Evolutionary conservation across 1,284 basidiomycete genomes (phyloP).

Genomic region (Rhodotorula glutinis): DNA sequence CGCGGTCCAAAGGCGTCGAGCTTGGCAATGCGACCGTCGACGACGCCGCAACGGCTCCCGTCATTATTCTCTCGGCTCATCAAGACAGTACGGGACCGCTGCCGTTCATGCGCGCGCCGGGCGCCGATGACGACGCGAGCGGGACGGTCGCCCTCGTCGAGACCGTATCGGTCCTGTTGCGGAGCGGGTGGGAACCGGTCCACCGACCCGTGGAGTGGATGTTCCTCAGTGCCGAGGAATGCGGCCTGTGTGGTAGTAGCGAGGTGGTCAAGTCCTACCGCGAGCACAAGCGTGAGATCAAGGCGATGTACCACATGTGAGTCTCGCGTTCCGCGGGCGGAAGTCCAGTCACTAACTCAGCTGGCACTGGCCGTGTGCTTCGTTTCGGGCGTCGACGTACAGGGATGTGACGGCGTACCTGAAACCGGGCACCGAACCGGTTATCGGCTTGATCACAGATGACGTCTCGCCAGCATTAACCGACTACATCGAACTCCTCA

Average conservation of each 20-base stretch:
- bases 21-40: neutral
- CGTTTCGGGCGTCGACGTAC: no score
- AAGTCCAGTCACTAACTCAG: no score
- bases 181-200: slow-evolving; percentile 70
- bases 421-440: slow-evolving; percentile 77
- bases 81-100: slow-evolving; percentile 76
- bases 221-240: slow-evolving; percentile 53
- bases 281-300: slow-evolving; percentile 16
- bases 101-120: slow-evolving; percentile 84
- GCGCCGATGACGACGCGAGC: slow-evolving; percentile 79
- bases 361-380: no score
- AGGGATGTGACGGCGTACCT: slow-evolving; percentile 79
- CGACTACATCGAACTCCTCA: slow-evolving; percentile 65
- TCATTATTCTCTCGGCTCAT: slow-evolving; percentile 67
- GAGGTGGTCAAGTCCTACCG: slow-evolving; percentile 76
- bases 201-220: slow-evolving; percentile 80
- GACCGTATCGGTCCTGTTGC: slow-evolving; percentile 74
- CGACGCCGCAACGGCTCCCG: slow-evolving; percentile 15
- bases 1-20: slow-evolving; percentile 13
- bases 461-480: slow-evolving; percentile 70
- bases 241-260: slow-evolving; percentile 84
- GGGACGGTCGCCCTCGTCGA: slow-evolving; percentile 90
- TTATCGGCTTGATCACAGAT: slow-evolving; percentile 87
- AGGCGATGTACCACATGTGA: slow-evolving; percentile 65
- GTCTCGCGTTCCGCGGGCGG: neutral